Percentiles rank a stretch among this genome's conserved stretches.
Evolutionary conservation across 1,284 basidiomycete species (phyloP).

Genomic region (Pseudozyma thailandica): DNA sequence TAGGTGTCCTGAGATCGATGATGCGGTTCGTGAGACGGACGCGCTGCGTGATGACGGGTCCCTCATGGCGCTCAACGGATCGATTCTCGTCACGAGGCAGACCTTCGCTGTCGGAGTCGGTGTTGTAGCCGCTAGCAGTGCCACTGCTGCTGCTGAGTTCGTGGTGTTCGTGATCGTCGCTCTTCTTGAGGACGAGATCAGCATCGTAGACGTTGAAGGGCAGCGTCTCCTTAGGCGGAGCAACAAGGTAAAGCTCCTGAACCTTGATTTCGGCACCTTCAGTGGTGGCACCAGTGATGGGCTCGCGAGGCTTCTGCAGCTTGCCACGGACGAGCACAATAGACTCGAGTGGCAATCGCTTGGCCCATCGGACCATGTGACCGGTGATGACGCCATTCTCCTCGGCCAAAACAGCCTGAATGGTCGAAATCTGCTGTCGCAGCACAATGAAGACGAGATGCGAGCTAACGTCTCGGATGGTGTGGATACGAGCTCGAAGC

Average conservation of each 20-base stretch:
- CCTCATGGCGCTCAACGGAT: constrained; percentile 34
- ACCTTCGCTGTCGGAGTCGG: constrained; percentile 28
- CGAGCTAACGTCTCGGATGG: constrained; percentile 57
- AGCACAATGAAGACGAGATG: constrained; percentile 62
- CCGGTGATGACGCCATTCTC: constrained; percentile 44
- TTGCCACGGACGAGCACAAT: constrained; percentile 58
- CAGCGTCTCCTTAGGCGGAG: constrained; percentile 47
- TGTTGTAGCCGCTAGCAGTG: constrained; percentile 7
- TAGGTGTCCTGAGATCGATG: constrained; percentile 62
- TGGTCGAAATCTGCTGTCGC: constrained; percentile 57
- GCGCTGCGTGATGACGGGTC: constrained; percentile 53
- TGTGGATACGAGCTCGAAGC: constrained; percentile 59
- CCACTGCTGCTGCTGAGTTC: constrained; percentile 11
- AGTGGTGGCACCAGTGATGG: constrained; percentile 55
- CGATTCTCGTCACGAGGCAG: constrained; percentile 31
- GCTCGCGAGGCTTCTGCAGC: constrained; percentile 55
- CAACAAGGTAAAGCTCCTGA: constrained; percentile 55
- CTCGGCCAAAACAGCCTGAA: constrained; percentile 61
- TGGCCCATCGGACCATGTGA: constrained; percentile 64
- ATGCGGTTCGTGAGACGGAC: constrained; percentile 62
- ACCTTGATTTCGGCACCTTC: constrained; percentile 60
- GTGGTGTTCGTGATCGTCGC: constrained; percentile 49
- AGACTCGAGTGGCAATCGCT: constrained; percentile 57
- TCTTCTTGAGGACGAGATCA: constrained; percentile 50
- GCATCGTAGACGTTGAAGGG: constrained; percentile 65